Evolutionary conservation across 1,139 yeast species (phyloP), one percentile per base, ranked within the genome.

Genomic region (Nakaseomyces delphensis): DNA sequence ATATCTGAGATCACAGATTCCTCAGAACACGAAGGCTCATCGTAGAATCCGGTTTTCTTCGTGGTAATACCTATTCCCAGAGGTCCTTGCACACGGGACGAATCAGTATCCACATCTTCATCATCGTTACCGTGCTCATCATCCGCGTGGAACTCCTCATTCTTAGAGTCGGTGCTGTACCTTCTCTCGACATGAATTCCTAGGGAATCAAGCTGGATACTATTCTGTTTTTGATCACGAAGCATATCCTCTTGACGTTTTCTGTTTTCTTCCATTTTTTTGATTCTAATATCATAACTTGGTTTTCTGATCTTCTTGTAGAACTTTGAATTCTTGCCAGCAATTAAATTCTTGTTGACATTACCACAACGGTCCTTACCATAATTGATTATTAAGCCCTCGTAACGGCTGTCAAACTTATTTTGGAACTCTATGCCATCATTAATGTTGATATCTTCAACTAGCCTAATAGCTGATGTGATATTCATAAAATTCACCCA

Each of bases 281-380:
- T 51, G 31, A 56, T 42, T 37, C 55, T 55, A 14, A 48, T 53
- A 41, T 55, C 52, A 45, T 51, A 49, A 38, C 53, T 52, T 18
- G 55, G 53, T 43, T 57, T 61, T 38, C 61, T 63, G 5, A 54
- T 51, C 48, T 74, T 73, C 47, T 87, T 87, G 42, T 46, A 51
- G 39, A 50, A 55, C 45, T 51, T 54, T 7, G 62, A 55, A 39
- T 55, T 57, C 38, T 60, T 60, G 13, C 54, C 54, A 3, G 62
- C 53, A 6, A 57, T 48, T 37, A 60, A 38, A 41, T 57, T 60
- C 43, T 55, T 60, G 39, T 60, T 60, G 49, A 81, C 73, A 58
- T 83, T 83, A 37, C 91, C 94, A 66, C 94, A 83, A 60, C 94
- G 72, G 63, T 83, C 93, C 59, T 83, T 83, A 48, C 93, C 93